Percentiles rank a stretch among this genome's conserved stretches.
Evolutionary conservation across 2,329 filamentous ascomycete species (phyloP).

Genomic region (Colletotrichum sp.): DNA sequence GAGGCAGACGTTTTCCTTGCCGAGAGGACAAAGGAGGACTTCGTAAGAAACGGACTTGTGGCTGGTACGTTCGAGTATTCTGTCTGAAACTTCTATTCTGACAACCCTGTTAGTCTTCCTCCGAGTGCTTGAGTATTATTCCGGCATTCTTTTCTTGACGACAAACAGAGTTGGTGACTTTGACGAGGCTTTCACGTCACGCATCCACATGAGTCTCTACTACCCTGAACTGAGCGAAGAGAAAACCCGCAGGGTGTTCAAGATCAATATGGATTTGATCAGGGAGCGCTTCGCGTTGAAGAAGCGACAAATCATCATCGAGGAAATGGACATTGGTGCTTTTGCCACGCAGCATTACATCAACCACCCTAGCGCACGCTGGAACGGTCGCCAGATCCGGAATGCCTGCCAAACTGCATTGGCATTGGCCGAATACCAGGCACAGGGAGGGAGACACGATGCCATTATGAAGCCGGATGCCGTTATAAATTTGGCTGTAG

Average conservation of each 20-base stretch:
- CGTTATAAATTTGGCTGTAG: not conserved
- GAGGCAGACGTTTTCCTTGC: slow-evolving; percentile 54
- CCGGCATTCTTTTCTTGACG: slow-evolving; percentile 55
- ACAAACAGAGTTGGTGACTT: slow-evolving; percentile 54
- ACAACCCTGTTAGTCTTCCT: too few relatives aligned
- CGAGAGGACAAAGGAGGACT: slow-evolving; percentile 62
- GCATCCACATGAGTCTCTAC: slow-evolving; percentile 48
- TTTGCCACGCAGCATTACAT: slow-evolving; percentile 19
- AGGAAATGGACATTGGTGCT: slow-evolving; percentile 37
- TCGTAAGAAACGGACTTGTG: not conserved
- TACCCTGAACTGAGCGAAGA: slow-evolving; percentile 40
- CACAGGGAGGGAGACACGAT: not conserved
- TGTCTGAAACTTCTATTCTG: too few relatives aligned
- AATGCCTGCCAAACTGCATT: slow-evolving; percentile 50
- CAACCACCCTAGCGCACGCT: slow-evolving; percentile 17
- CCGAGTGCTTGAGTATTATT: slow-evolving; percentile 55
- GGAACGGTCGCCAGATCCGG: slow-evolving; percentile 48
- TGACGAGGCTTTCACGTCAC: slow-evolving; percentile 51
- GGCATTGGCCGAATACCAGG: slow-evolving; percentile 33
- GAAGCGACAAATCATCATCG: slow-evolving; percentile 27
- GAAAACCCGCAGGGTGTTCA: slow-evolving; percentile 46
- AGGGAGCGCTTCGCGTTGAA: slow-evolving; percentile 36
- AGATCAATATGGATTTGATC: slow-evolving; percentile 35
- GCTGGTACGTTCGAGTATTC: not conserved
- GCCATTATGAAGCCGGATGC: not conserved